phyloP scores from a whole-genome alignment of 2,329 filamentous ascomycete species.

The Pseudocercospora pini-densiflorae region DNA sequence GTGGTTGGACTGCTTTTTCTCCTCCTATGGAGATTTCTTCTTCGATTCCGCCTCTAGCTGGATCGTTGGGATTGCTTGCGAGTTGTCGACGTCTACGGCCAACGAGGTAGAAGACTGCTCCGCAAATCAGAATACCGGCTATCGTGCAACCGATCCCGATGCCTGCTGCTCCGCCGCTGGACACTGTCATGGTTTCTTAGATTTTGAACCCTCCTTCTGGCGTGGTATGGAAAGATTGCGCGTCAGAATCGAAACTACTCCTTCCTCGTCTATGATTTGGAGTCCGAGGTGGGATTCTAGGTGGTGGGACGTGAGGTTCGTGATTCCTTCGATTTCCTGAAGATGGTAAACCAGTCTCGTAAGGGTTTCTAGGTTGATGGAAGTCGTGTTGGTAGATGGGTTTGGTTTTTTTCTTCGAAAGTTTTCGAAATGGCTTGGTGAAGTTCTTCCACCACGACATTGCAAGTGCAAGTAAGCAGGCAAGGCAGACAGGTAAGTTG shows the following conservation, averaged over 20 bases:
- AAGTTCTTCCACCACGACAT: conserved; percentile 22
- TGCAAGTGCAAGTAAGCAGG: conserved; percentile 7
- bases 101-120: conserved; percentile 11
- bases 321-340: neutral
- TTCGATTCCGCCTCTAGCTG: neutral
- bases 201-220: conserved; percentile 16
- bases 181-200: conserved; percentile 11
- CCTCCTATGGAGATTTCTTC: conserved; percentile 5
- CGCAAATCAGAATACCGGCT: conserved; percentile 11
- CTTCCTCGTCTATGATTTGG: neutral
- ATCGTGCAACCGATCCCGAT: conserved; percentile 18
- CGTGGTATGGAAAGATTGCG: conserved; percentile 14
- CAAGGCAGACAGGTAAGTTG: conserved; percentile 2
- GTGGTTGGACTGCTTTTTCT: neutral
- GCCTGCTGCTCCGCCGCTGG: conserved; percentile 12
- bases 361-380: conserved; percentile 2
- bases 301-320: neutral
- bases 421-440: conserved; percentile 13
- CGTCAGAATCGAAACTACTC: conserved; percentile 4
- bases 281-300: neutral
- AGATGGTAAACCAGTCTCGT: neutral
- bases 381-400: conserved; percentile 18
- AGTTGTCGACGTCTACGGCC: conserved; percentile 7
- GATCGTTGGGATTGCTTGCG: neutral
- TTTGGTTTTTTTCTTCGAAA: conserved; percentile 17